Conservation (phyloP, 768 basidiomycete genomes). For the Mycena rebaudengoi region DNA sequence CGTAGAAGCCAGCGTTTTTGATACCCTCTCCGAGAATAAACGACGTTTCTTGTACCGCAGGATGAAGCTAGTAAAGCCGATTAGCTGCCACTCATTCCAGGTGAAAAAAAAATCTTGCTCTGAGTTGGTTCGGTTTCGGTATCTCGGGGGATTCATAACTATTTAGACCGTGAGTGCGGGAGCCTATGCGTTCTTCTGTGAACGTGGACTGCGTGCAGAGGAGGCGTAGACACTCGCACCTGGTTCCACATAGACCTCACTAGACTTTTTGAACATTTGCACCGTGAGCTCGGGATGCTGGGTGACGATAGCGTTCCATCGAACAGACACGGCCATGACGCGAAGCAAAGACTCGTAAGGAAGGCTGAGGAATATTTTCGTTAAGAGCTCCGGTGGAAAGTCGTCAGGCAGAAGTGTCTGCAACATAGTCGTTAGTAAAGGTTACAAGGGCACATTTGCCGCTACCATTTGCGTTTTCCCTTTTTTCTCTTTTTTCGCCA, state of each 20-base stretch:
- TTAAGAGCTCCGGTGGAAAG: constrained; percentile 7
- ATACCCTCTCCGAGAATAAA: not conserved
- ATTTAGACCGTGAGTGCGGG: not conserved
- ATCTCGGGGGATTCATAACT: not conserved
- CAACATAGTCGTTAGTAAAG: no score
- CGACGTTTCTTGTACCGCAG: not conserved
- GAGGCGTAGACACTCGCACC: not conserved
- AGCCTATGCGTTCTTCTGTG: not conserved
- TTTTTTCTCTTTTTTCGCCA: no score
- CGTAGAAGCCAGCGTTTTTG: not conserved
- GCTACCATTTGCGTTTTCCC: no score
- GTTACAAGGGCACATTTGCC: no score
- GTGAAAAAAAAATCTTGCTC: not conserved
- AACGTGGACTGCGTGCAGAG: no score
- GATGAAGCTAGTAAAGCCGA: not conserved
- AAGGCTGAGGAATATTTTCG: constrained; percentile 6
- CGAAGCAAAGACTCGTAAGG: constrained; percentile 5
- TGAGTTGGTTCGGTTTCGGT: not conserved
- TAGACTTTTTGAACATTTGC: constrained; percentile 6
- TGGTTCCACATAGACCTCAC: constrained; percentile 2
- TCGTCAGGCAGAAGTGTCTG: no score
- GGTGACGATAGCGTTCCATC: constrained; percentile 7
- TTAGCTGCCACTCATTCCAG: not conserved
- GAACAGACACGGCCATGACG: not conserved
- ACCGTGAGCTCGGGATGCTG: constrained; percentile 1